Percentiles rank a stretch among this genome's conserved stretches.
These are phyloP conservation scores for Helminthosporium solani DNA, from an alignment of 2,329 filamentous ascomycete species.

Conservation along the genomic window DNA sequence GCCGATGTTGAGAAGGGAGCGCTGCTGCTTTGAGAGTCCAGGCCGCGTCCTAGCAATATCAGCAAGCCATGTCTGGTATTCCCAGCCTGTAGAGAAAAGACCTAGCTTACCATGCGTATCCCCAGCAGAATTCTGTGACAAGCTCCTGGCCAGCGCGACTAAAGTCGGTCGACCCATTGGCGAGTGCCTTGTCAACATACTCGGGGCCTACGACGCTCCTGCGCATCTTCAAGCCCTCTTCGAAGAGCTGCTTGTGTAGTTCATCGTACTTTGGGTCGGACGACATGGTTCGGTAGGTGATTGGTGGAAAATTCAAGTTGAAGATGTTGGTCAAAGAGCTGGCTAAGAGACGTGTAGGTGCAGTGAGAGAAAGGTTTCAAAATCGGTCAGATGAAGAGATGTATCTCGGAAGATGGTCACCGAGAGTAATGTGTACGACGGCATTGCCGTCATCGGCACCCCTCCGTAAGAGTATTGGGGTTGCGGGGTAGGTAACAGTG, in stretches of 20 bases:
- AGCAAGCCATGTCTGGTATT: background rate
- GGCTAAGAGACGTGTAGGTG: slow-evolving; percentile 1
- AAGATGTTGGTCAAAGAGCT: background rate
- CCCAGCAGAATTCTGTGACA: slow-evolving; percentile 66
- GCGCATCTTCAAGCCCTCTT: slow-evolving; percentile 61
- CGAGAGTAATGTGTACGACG: no score
- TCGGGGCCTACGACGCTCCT: slow-evolving; percentile 61
- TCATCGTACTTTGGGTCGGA: slow-evolving; percentile 45
- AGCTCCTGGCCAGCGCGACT: slow-evolving; percentile 62
- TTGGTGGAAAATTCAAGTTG: slow-evolving; percentile 11
- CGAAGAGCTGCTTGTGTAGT: slow-evolving; percentile 58
- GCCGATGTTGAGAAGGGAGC: slow-evolving; percentile 63
- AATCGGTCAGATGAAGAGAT: background rate
- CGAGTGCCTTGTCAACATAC: slow-evolving; percentile 60
- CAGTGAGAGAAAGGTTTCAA: background rate
- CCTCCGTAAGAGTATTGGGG: slow-evolving; percentile 15
- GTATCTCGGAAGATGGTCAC: no score
- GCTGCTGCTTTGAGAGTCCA: slow-evolving; percentile 61
- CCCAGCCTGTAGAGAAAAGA: background rate
- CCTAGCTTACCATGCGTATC: slow-evolving; percentile 54
- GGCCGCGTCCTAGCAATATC: slow-evolving; percentile 49
- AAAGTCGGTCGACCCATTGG: slow-evolving; percentile 60
- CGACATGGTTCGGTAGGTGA: slow-evolving; percentile 33
- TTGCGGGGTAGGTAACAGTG: background rate
- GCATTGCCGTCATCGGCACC: slow-evolving; percentile 2